Evolutionary conservation across 768 basidiomycete species (phyloP), one percentile per base, ranked within the genome.

Genomic region (Lactarius sanguifluus): DNA sequence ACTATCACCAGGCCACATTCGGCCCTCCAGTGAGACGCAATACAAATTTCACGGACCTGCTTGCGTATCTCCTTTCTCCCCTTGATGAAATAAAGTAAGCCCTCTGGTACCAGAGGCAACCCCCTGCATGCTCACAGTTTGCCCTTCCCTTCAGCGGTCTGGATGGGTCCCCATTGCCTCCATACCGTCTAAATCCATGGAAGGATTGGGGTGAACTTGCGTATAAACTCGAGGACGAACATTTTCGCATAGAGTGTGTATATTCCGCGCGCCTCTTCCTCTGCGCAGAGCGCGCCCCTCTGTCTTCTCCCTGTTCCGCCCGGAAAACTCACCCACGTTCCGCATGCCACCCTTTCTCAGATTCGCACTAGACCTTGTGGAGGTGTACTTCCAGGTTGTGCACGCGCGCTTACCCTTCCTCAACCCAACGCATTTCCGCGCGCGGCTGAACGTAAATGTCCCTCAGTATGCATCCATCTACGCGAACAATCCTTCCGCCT

Each of bases 361-460:
- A 77, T 92, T 98, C 73, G 90, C 94, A 3, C 85, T 90, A 61
- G 94, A 98, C 78, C 88, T 97, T 61, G 88, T 96, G 73, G 94
- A 97, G 77, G 93, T 96, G 55, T 98, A 89, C 79, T 96, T 96
- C 75, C 92, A 96, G 76, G 91, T 92, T 67, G 90, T 92, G 47
- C 94, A 96, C 76, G 89, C 91, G 30, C 88, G 95, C 63, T 81
- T 92, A 65, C 94, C 95, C 59, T 84, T 95, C 59, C 86, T 96
- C 75, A 91, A 94, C 78, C 92, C 92, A 65, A 79, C 83, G 30
- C 86, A 88, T 71, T 93, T 96, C 76, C 90, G 92, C 65, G 82
- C 81, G 52, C 87, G 89, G 20, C 82, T 95, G 64, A 61, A 64
- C 62, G 65, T 70, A 58, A 57, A 69, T 45, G 62, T 65, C 9